Evolutionary conservation across 2,329 filamentous ascomycete species (phyloP).

Genomic region (Botrytis fabae): DNA sequence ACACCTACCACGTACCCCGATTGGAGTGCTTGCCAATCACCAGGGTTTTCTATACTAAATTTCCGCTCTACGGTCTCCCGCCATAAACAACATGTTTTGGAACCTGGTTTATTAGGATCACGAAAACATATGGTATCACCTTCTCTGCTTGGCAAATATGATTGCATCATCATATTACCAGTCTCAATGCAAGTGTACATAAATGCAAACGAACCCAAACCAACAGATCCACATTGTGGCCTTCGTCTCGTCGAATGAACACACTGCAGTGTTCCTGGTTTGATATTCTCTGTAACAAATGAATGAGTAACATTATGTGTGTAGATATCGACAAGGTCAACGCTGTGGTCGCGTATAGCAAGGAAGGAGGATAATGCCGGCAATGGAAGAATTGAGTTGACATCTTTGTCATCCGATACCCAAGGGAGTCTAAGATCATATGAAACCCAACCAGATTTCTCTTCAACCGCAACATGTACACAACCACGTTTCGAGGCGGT

Average conservation of each 20-base stretch:
- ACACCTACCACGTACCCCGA: slow-evolving; percentile 65
- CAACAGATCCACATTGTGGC: slow-evolving; percentile 55
- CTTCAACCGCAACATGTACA: slow-evolving; percentile 50
- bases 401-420: slow-evolving; percentile 46
- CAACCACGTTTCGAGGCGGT: slow-evolving; percentile 53
- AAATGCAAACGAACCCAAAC: slow-evolving; percentile 63
- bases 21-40: slow-evolving; percentile 62
- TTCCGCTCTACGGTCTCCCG: slow-evolving; percentile 52
- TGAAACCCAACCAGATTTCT: slow-evolving; percentile 51
- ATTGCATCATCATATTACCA: slow-evolving; percentile 64
- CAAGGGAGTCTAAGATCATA: slow-evolving; percentile 44
- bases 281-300: slow-evolving; percentile 59
- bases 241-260: slow-evolving; percentile 55
- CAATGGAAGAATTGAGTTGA: slow-evolving; percentile 59
- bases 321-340: slow-evolving; percentile 62
- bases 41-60: slow-evolving; percentile 60
- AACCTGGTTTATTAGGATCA: slow-evolving; percentile 45
- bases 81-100: slow-evolving; percentile 53
- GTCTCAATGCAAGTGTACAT: slow-evolving; percentile 61
- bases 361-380: slow-evolving; percentile 61
- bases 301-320: slow-evolving; percentile 59
- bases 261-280: slow-evolving; percentile 59
- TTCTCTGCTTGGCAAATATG: slow-evolving; percentile 56
- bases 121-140: slow-evolving; percentile 59
- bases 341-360: slow-evolving; percentile 55